Conservation (phyloP, 2,329 filamentous ascomycete species). For the Stemphylium lycopersici region DNA sequence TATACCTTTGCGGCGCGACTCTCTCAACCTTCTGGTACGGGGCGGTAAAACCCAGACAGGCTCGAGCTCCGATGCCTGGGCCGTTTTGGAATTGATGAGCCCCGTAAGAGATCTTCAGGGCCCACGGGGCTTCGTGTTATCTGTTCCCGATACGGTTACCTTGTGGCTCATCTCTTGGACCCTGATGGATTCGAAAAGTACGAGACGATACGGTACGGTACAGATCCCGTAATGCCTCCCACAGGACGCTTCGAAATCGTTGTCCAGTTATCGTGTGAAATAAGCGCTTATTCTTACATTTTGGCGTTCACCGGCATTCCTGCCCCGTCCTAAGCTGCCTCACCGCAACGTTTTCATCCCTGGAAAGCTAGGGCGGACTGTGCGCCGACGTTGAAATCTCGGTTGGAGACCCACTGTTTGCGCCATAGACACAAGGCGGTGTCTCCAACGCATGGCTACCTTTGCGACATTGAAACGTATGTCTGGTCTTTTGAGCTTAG, state of each 20-base stretch:
- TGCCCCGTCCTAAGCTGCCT: conserved; percentile 4
- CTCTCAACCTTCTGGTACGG: background rate
- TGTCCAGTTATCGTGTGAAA: no score
- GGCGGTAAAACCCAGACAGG: conserved; percentile 1
- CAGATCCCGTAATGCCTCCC: no score
- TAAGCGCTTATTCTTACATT: background rate
- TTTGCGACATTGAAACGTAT: conserved; percentile 29
- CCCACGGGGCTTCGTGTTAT: conserved; percentile 23
- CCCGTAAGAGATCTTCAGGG: conserved; percentile 23
- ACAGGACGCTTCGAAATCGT: no score
- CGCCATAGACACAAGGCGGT: conserved; percentile 29
- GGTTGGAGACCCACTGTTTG: conserved; percentile 25
- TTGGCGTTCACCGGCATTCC: background rate
- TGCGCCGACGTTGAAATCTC: conserved; percentile 32
- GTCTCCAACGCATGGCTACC: conserved; percentile 24
- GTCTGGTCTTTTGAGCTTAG: conserved; percentile 27
- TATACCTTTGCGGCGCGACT: background rate
- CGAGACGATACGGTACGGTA: background rate
- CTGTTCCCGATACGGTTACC: conserved; percentile 23
- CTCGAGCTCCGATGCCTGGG: conserved; percentile 13
- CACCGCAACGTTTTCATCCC: conserved; percentile 16
- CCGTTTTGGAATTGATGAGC: conserved; percentile 19
- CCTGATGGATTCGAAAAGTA: conserved; percentile 8
- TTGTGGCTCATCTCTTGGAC: conserved; percentile 27
- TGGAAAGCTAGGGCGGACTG: conserved; percentile 23